A percentile compares a stretch with the other conserved stretches of the same genome.
phyloP scores from a whole-genome alignment of 495 filamentous ascomycete genomes.

The Geopyxis carbonaria region DNA sequence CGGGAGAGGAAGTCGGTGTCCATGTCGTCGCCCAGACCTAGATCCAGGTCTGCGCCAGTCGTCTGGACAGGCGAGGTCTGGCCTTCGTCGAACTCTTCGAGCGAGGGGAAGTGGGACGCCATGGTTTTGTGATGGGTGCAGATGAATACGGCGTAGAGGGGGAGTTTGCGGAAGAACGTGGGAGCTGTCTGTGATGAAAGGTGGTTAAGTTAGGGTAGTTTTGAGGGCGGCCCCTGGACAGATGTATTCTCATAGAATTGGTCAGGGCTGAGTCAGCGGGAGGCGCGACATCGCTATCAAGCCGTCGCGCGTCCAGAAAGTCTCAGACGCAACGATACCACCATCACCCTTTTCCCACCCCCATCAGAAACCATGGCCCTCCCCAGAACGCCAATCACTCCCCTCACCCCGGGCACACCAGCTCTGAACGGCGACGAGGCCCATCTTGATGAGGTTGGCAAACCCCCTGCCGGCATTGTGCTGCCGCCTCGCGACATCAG shows the following conservation, averaged over 20 bases:
- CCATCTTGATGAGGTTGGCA: conserved; percentile 34
- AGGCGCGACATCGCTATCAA: neutral
- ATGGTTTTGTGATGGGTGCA: conserved; percentile 32
- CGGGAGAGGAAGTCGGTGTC: conserved; percentile 73
- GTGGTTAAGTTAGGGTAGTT: neutral
- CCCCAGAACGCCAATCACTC: conserved; percentile 6
- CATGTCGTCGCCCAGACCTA: conserved; percentile 24
- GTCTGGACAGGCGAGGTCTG: conserved; percentile 29
- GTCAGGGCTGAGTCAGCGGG: neutral
- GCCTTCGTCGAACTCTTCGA: conserved; percentile 92
- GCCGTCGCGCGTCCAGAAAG: too few relatives aligned
- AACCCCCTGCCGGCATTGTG: conserved; percentile 66
- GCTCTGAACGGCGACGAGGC: conserved; percentile 10
- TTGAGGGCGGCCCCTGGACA: conserved; percentile 3
- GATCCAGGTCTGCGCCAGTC: conserved; percentile 23
- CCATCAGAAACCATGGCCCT: too few relatives aligned
- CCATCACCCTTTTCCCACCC: too few relatives aligned
- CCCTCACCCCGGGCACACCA: conserved; percentile 3
- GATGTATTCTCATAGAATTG: neutral
- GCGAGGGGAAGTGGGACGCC: conserved; percentile 90
- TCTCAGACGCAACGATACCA: too few relatives aligned
- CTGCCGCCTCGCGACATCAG: conserved; percentile 70
- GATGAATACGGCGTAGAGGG: neutral
- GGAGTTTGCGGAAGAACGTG: neutral
- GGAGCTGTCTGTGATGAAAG: neutral